Base-by-base conservation (phyloP, 805 yeast species). In the Candida vaughaniae region DNA sequence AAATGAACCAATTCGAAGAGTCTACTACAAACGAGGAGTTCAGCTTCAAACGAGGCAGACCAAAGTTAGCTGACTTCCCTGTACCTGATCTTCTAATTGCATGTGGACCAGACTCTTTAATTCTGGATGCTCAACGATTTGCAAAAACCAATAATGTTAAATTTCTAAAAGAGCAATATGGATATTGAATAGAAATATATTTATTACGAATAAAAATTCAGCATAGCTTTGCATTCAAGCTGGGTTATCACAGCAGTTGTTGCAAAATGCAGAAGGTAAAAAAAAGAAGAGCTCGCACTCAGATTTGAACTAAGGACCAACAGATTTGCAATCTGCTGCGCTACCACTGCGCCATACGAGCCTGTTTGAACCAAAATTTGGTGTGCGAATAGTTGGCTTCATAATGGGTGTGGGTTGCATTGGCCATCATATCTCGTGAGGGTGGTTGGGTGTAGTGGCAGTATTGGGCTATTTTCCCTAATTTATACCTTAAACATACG, bases 311-410 rank as follows among this genome's bases (percentile, higher is more conserved):
- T 82, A 79, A 82, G 89, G 93, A 86, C 95, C 95, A 84, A 81
- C 85, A 84, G 95, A 86, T 85, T 85, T 86, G 95, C 95, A 86
- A 86, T 86, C 95, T 82, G 87, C 89, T 84, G 93, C 95, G 90
- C 91, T 85, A 85, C 95, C 93, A 81, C 93, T 85, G 90, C 89
- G 93, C 95, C 89, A 85, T 73, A 75, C 81, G 52, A 55, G 58
- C 59, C 25, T 25, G 8, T 25, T n/a, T n/a, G 12, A 25, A 25
- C 11, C 25, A 8, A 22, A 22, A 22, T 22, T 22, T 22, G 8
- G 25, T 22, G 25, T 8, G 25, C n/a, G n/a, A n/a, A n/a, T n/a
- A n/a, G n/a, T n/a, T n/a, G n/a, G n/a, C n/a, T n/a, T n/a, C n/a
- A n/a, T n/a, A n/a, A n/a, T n/a, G n/a, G n/a, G n/a, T n/a, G n/a